Evolutionary conservation across 805 yeast species (phyloP).

Genomic region (Saccharomycopsis synnaedendra): DNA sequence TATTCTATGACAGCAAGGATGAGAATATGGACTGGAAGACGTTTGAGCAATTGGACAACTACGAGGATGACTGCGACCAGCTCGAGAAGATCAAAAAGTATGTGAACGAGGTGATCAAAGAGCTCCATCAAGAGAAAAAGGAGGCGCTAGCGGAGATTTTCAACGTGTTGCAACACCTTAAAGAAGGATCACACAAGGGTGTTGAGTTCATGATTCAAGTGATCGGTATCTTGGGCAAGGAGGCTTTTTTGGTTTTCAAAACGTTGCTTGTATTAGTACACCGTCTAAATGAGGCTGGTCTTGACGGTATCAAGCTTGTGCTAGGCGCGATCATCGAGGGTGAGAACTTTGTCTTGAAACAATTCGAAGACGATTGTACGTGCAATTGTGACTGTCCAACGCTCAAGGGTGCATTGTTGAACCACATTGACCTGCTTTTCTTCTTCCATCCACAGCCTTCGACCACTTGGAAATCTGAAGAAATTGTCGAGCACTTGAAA

Average conservation of each 20-base stretch:
- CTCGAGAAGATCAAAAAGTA: slow-evolving; percentile 4
- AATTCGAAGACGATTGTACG: slow-evolving; percentile 9
- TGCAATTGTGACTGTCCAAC: slow-evolving; percentile 10
- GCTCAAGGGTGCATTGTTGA: slow-evolving; percentile 2
- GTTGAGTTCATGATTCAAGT: slow-evolving; percentile 1
- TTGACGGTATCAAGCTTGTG: slow-evolving; percentile 8
- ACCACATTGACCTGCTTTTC: slow-evolving; percentile 5
- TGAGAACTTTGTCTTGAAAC: slow-evolving; percentile 1
- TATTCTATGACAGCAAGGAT: slow-evolving; percentile 12
- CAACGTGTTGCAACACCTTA: slow-evolving; percentile 3
- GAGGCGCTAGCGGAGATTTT: slow-evolving; percentile 4
- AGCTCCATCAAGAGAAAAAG: slow-evolving; percentile 1
- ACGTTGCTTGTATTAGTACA: slow-evolving; percentile 4
- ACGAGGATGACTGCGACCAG: slow-evolving; percentile 10
- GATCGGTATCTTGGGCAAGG: slow-evolving; percentile 2
- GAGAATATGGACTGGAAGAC: slow-evolving; percentile 8
- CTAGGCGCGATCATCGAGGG: slow-evolving; percentile 4
- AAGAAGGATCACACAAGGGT: slow-evolving; percentile 11
- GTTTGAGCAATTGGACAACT: slow-evolving; percentile 5
- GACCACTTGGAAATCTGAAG: slow-evolving; percentile 9
- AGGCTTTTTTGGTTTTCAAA: slow-evolving; percentile 3
- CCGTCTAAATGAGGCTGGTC: slow-evolving; percentile 7
- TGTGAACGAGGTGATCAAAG: background rate
- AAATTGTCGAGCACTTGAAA: slow-evolving; percentile 9
- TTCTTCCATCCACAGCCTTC: slow-evolving; percentile 3